phyloP scores from a whole-genome alignment of 805 yeast genomes.

The Candida ortonii region DNA sequence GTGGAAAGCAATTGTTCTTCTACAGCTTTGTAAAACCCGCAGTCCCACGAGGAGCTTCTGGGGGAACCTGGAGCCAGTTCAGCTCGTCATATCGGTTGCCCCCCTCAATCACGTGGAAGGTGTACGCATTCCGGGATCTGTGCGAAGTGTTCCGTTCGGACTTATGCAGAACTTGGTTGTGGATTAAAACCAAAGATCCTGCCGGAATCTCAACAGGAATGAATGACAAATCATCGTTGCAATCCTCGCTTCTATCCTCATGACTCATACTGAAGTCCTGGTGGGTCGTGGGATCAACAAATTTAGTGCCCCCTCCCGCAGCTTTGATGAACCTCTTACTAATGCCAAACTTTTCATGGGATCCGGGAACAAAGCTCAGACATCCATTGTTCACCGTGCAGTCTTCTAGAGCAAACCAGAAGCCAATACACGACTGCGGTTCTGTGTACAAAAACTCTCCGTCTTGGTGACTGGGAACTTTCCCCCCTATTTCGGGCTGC shows the following conservation, averaged over 20 bases:
- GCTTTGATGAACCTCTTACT: slow-evolving; percentile 62
- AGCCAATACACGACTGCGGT: slow-evolving; percentile 72
- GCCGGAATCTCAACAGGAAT: slow-evolving; percentile 59
- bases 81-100: slow-evolving; percentile 52
- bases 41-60: slow-evolving; percentile 50
- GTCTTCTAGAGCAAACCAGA: slow-evolving; percentile 79
- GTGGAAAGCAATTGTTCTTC: too few species aligned
- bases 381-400: slow-evolving; percentile 70
- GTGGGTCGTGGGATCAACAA: slow-evolving; percentile 33
- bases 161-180: slow-evolving; percentile 69
- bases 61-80: slow-evolving; percentile 81
- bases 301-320: slow-evolving; percentile 55
- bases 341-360: slow-evolving; percentile 58
- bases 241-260: slow-evolving; percentile 26
- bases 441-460: slow-evolving; percentile 68
- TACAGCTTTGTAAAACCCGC: slow-evolving; percentile 53
- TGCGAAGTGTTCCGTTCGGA: slow-evolving; percentile 57
- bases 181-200: slow-evolving; percentile 68
- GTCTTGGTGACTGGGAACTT: slow-evolving; percentile 78
- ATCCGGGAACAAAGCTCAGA: slow-evolving; percentile 64
- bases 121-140: slow-evolving; percentile 68
- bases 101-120: slow-evolving; percentile 79
- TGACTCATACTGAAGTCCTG: slow-evolving; percentile 19
- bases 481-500: slow-evolving; percentile 70
- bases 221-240: slow-evolving; percentile 41